These are phyloP conservation scores for Lachnellula occidentalis DNA, from an alignment of 2,329 filamentous ascomycete species.

Conservation along the genomic window DNA sequence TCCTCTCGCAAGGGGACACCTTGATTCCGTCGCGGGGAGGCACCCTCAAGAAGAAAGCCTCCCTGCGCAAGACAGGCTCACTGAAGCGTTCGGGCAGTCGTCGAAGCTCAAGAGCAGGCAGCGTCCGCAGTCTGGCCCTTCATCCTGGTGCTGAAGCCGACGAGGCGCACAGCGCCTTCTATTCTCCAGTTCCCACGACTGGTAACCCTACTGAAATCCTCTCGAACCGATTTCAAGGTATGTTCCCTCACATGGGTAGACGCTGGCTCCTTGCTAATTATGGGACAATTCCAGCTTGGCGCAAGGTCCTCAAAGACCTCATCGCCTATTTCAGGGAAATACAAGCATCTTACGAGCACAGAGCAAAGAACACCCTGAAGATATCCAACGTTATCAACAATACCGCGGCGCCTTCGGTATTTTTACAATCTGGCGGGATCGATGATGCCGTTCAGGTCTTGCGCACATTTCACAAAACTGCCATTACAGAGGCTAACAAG, in stretches of 20 bases:
- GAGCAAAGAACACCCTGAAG: constrained; percentile 75
- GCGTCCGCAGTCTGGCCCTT: constrained; percentile 72
- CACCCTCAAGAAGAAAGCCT: constrained; percentile 85
- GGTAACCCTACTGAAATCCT: constrained; percentile 85
- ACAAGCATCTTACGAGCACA: constrained; percentile 80
- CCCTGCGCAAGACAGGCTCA: constrained; percentile 67
- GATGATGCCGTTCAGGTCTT: constrained; percentile 80
- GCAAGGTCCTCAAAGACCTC: constrained; percentile 89
- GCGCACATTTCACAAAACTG: constrained; percentile 74
- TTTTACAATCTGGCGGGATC: constrained; percentile 77
- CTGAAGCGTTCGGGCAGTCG: constrained; percentile 75
- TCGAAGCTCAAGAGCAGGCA: constrained; percentile 77
- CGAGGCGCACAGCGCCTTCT: constrained; percentile 77
- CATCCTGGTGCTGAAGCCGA: constrained; percentile 64
- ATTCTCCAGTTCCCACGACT: constrained; percentile 80
- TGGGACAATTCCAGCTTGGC: constrained; percentile 61
- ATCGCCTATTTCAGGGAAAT: constrained; percentile 93
- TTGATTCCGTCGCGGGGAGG: constrained; percentile 48
- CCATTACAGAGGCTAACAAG: constrained; percentile 77
- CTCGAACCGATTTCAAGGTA: constrained; percentile 83
- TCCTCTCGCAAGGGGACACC: constrained; percentile 32
- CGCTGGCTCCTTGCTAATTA: constrained; percentile 8
- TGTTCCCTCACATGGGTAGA: constrained; percentile 24
- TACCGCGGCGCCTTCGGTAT: constrained; percentile 65
- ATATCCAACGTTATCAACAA: constrained; percentile 82